phyloP scores from a whole-genome alignment of 345 rosid species.

The Cardiospermum halicacabum region DNA sequence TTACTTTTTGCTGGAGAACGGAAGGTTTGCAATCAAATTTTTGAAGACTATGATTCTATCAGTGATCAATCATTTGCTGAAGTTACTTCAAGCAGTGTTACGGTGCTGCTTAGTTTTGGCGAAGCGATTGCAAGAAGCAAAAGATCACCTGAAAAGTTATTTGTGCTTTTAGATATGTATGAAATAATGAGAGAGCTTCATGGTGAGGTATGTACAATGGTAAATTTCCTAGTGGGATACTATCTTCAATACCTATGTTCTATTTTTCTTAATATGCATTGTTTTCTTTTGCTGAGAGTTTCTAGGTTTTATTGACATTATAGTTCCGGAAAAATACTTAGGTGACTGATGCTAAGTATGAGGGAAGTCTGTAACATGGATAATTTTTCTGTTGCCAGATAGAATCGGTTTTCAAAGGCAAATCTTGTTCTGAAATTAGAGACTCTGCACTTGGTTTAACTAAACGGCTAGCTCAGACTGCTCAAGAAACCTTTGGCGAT shows the following conservation, averaged over 20 bases:
- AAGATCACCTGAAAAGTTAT: slow-evolving; percentile 94
- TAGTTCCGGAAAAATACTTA: neutral
- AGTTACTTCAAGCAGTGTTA: slow-evolving; percentile 73
- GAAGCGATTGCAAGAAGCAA: slow-evolving; percentile 98
- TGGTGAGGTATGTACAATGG: slow-evolving; percentile 65
- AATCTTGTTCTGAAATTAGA: slow-evolving; percentile 82
- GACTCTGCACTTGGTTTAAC: slow-evolving; percentile 87
- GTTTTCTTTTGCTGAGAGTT: neutral
- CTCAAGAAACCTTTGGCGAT: slow-evolving; percentile 97
- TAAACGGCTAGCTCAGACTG: slow-evolving; percentile 82
- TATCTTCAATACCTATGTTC: neutral
- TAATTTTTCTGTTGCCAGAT: slow-evolving; percentile 42
- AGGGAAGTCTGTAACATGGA: neutral
- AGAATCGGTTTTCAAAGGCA: slow-evolving; percentile 71
- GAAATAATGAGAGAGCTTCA: slow-evolving; percentile 98
- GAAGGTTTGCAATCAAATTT: slow-evolving; percentile 87
- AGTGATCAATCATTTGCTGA: slow-evolving; percentile 92
- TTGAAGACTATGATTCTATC: slow-evolving; percentile 78
- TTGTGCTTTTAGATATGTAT: slow-evolving; percentile 97
- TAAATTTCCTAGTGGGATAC: neutral
- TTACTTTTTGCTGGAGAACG: slow-evolving; percentile 91
- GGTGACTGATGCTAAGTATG: neutral
- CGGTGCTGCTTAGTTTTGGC: slow-evolving; percentile 96
- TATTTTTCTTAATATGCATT: neutral
- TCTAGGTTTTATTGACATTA: slow-evolving; percentile 1